Percentiles rank a stretch among this genome's conserved stretches.
Evolutionary conservation across 2,329 filamentous ascomycete genomes (phyloP).

Genomic region (Penicillium sp.): DNA sequence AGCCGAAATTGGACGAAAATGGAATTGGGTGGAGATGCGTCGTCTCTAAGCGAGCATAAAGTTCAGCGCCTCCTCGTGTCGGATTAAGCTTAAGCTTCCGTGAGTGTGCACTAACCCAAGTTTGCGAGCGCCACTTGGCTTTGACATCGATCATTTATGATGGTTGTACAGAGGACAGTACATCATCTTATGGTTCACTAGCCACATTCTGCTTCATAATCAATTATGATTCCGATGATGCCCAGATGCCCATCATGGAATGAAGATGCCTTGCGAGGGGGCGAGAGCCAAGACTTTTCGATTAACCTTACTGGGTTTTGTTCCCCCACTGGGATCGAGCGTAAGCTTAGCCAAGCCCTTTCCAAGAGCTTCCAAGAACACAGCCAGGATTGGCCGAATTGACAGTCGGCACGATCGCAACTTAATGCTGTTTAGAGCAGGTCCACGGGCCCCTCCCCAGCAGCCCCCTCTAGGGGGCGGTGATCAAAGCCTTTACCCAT

Average conservation of each 20-base stretch:
- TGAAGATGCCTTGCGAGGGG: conserved; percentile 19
- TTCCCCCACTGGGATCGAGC: conserved; percentile 15
- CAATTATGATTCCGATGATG: too few relatives aligned
- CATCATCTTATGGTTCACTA: too few relatives aligned
- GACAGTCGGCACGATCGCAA: conserved; percentile 1
- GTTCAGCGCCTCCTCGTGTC: conserved; percentile 37
- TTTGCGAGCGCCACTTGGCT: conserved; percentile 29
- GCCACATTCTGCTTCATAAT: too few relatives aligned
- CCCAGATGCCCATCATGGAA: conserved; percentile 8
- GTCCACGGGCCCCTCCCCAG: neutral
- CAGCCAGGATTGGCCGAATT: neutral
- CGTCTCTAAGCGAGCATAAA: conserved; percentile 35
- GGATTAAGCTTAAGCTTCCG: conserved; percentile 44
- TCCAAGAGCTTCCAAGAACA: conserved; percentile 18
- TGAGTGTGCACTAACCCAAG: conserved; percentile 33
- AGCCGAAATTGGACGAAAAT: too few relatives aligned
- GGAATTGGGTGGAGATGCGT: conserved; percentile 11
- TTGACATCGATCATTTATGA: conserved; percentile 18
- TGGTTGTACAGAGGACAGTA: neutral
- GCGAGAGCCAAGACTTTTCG: conserved; percentile 13
- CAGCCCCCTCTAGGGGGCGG: neutral
- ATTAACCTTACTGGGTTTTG: conserved; percentile 18
- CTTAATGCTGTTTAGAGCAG: conserved; percentile 6
- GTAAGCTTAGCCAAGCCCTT: conserved; percentile 22
- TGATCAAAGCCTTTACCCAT: too few relatives aligned